Conservation (phyloP, 495 filamentous ascomycete genomes). For the Cenococcum geophilum region DNA sequence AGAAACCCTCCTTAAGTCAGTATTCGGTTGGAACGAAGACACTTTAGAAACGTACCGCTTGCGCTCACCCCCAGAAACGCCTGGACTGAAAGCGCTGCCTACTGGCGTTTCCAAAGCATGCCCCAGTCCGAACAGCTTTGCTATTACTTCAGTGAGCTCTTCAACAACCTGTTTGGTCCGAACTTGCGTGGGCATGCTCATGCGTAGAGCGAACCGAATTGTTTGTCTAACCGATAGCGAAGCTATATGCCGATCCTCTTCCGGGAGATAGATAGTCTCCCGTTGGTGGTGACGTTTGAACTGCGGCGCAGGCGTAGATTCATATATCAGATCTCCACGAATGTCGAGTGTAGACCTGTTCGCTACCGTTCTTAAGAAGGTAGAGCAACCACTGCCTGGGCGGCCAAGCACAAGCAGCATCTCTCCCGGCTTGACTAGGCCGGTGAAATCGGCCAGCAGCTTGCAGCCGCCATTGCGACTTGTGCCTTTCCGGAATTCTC, state of each 20-base stretch:
- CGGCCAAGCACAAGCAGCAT: conserved; percentile 61
- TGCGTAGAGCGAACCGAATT: conserved; percentile 60
- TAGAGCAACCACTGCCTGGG: conserved; percentile 64
- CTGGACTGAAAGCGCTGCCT: conserved; percentile 56
- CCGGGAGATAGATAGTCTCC: conserved; percentile 47
- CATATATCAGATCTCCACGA: conserved; percentile 57
- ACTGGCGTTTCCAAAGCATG: conserved; percentile 60
- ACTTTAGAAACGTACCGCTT: conserved; percentile 43
- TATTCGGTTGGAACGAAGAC: neutral
- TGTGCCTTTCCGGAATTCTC: neutral
- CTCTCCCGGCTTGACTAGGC: conserved; percentile 42
- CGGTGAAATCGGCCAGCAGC: conserved; percentile 56
- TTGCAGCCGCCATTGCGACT: neutral
- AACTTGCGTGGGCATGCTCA: conserved; percentile 56
- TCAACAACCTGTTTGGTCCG: conserved; percentile 55
- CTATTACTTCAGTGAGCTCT: conserved; percentile 59
- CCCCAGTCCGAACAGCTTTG: conserved; percentile 70
- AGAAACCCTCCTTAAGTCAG: conserved; percentile 42
- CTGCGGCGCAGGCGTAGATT: conserved; percentile 49
- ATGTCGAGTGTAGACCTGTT: conserved; percentile 59
- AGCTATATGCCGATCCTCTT: conserved; percentile 69
- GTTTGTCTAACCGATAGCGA: conserved; percentile 63
- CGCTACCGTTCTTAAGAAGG: conserved; percentile 60
- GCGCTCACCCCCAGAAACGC: conserved; percentile 64
- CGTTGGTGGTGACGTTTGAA: conserved; percentile 59